Percentiles rank a stretch among this genome's conserved stretches.
Conservation (phyloP, 129 eudicot genomes). For the Dittrichia graveolens region DNA sequence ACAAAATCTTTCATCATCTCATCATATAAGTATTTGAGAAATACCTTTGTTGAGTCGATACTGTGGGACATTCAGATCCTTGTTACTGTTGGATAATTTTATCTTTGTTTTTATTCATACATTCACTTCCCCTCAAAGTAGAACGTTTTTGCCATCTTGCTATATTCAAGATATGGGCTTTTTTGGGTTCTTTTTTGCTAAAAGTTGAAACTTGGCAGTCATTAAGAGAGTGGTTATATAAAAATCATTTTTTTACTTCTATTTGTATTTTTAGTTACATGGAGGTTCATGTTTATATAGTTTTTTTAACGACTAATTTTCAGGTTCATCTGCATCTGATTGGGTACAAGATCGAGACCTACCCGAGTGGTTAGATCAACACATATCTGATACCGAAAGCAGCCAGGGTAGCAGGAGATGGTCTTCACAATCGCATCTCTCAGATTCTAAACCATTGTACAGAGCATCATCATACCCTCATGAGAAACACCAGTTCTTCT, state of each 20-base stretch:
- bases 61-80: too few relatives aligned
- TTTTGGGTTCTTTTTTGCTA: too few relatives aligned
- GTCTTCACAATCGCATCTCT: constrained; percentile 83
- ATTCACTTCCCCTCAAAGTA: too few relatives aligned
- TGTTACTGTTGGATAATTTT: too few relatives aligned
- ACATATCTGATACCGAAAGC: constrained; percentile 65
- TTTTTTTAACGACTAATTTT: constrained; percentile 1
- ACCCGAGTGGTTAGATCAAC: constrained; percentile 79
- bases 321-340: constrained; percentile 96
- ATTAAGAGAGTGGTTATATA: too few relatives aligned
- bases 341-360: constrained; percentile 73
- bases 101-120: too few relatives aligned
- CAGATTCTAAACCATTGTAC: constrained; percentile 67
- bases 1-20: constrained; percentile 3
- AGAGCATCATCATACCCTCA: constrained; percentile 88
- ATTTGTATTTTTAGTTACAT: neutral
- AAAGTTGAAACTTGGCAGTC: too few relatives aligned
- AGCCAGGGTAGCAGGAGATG: constrained; percentile 68
- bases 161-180: too few relatives aligned
- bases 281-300: neutral
- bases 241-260: neutral
- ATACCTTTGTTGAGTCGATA: neutral
- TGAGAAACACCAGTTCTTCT: constrained; percentile 67
- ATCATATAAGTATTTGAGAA: neutral
- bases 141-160: too few relatives aligned